Evolutionary conservation across 129 eudicot species (phyloP), one percentile per base, ranked within the genome.

Genomic region (Dittrichia graveolens): DNA sequence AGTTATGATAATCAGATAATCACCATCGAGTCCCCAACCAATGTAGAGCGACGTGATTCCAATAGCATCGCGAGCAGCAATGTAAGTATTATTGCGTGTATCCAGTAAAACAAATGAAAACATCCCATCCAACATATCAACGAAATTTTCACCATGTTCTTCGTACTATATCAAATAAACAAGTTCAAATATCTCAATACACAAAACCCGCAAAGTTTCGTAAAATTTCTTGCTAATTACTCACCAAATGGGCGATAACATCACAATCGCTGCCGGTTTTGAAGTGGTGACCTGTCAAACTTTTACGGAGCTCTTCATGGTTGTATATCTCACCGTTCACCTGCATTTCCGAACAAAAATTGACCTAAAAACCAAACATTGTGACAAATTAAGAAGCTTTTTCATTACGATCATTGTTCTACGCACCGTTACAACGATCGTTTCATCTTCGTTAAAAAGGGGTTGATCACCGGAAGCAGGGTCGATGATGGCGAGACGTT

Each of bases 1-100:
- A n/a, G n/a, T 58, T 3, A 10, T 24, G 35, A 31, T 5, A 0
- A 35, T 67, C 24, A 4, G 24, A 44, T 35, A 9, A 44, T 79
- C 63, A 90, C 94, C 98, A 78, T 92, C 98, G 42, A 85, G 95
- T 77, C 98, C 98, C 98, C 98, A 92, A 4, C 98, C 98, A 37
- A 89, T 80, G 71, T 92, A 92, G 3, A 92, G 88, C 52, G 98
- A 81, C 15, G 98, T 92, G 74, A 92, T 86, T 39, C 98, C 98
- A 69, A 86, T 82, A 13, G 95, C 94, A 80, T 92, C 98, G 54
- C 98, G 98, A 48, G 98, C 98, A 68, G 69, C 96, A 53, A 92
- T 67, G 78, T 87, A 92, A 53, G 85, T 83, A 74, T 92, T 92
- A 43, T 87, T 87, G 5, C 96, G 91, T 19, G 91, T 89, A 74